Base-by-base conservation (phyloP, 2,329 filamentous ascomycete genomes). In the Trichoderma simmonsii region DNA sequence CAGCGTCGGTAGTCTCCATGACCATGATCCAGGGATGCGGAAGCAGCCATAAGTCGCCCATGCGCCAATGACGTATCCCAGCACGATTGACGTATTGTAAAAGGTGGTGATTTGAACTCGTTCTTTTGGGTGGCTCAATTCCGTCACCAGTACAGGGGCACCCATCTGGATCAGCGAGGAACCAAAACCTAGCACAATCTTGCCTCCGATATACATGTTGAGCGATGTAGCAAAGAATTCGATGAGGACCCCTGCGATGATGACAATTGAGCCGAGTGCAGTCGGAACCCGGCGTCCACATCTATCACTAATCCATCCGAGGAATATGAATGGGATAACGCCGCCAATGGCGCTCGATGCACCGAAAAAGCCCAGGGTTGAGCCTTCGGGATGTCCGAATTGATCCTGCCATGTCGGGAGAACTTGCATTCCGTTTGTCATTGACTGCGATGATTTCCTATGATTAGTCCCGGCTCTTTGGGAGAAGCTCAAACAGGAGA, bases 1-100 rank as follows among this genome's bases (percentile, higher is more conserved):
- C 4, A 89, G 79, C 1, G 85, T 85, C 0, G 87, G 88, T 21
- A 88, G 80, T 60, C 85, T 81, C 87, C 85, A 86, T 0, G 83
- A 82, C 87, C 86, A 88, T 32, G 76, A 68, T 18, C 70, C 73
- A 3, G 73, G 62, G 32, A 79, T 79, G 18, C 72, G 73, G 36
- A 75, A 77, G 70, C 75, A 78, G 14, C 80, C 81, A 64, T 80
- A 82, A 1, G 81, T 82, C 2, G 77, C 78, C 81, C 81, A 82
- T 18, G 81, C 80, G 24, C 79, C 81, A 43, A 82, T 78, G 2
- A 81, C 80, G 71, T 81, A 81, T 32, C 81, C 81, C 15, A 82
- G 75, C 3, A 80, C 82, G n/a, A 83, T 83, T 6, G 82, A 81
- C 3, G 81, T 82, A 70, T 82, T 82, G 76, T 81, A 82, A 28